These are phyloP conservation scores for Pseudogymnoascus sp. DNA, from an alignment of 2,329 filamentous ascomycete genomes.

Conservation along the genomic window DNA sequence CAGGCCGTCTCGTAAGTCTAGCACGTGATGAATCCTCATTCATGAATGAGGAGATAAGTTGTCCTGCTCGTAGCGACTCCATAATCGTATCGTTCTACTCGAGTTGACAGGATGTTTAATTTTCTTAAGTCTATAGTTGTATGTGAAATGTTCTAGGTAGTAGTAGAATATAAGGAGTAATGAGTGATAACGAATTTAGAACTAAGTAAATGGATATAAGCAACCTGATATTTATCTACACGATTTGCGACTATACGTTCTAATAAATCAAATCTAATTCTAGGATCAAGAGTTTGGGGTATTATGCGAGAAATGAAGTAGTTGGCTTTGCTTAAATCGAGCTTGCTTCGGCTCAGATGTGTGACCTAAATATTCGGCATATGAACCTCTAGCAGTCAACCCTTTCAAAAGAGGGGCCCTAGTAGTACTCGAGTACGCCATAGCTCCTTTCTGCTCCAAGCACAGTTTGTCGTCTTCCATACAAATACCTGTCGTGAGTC, in stretches of 20 bases:
- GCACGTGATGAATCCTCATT: too few relatives aligned
- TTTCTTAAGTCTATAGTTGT: too few relatives aligned
- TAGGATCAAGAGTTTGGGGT: background rate
- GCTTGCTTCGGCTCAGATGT: background rate
- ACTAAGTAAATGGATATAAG: background rate
- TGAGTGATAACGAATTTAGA: background rate
- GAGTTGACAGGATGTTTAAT: too few relatives aligned
- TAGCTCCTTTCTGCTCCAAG: background rate
- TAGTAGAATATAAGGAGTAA: too few relatives aligned
- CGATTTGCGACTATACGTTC: background rate
- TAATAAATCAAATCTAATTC: background rate
- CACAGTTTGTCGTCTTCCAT: background rate
- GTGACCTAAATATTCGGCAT: background rate
- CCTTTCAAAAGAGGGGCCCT: background rate
- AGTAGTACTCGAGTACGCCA: background rate
- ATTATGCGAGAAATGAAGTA: background rate
- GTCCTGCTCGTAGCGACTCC: too few relatives aligned
- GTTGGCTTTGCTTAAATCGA: background rate
- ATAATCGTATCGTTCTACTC: too few relatives aligned
- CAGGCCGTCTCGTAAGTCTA: too few relatives aligned
- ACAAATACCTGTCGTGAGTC: background rate
- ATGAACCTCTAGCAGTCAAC: background rate
- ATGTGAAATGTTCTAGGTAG: too few relatives aligned
- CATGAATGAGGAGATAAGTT: too few relatives aligned
- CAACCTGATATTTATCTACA: background rate